Conservation (phyloP, 2,329 filamentous ascomycete species). For the Monilinia laxa region DNA sequence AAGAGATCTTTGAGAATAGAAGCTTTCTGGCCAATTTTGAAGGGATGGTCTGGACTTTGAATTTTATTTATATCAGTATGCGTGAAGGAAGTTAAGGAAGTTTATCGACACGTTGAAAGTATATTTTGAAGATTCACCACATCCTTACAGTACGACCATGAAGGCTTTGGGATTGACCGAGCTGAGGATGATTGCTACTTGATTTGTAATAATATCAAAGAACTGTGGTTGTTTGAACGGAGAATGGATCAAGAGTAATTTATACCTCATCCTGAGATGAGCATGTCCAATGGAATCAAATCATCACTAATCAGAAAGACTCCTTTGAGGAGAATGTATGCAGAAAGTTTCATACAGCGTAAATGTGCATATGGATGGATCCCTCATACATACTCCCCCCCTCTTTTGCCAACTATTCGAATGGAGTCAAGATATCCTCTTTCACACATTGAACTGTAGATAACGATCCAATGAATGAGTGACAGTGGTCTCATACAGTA, state of each 20-base stretch:
- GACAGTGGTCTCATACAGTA: slow-evolving; percentile 14
- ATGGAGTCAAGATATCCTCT: slow-evolving; percentile 15
- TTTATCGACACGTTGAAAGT: not conserved
- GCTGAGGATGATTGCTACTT: not conserved
- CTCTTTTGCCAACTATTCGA: slow-evolving; percentile 11
- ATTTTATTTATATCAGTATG: not conserved
- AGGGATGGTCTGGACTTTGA: not conserved
- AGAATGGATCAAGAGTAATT: not conserved
- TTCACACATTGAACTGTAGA: not conserved
- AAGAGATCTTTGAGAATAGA: not conserved
- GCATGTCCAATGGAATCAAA: not conserved
- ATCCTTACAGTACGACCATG: not conserved
- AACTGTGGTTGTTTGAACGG: no score
- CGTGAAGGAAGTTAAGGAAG: not conserved
- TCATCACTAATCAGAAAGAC: not conserved
- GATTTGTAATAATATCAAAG: not conserved
- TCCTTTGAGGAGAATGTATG: not conserved
- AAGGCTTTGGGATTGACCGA: slow-evolving; percentile 1
- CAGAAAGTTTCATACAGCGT: not conserved
- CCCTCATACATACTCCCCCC: not conserved
- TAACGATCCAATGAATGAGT: slow-evolving; percentile 3
- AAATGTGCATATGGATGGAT: slow-evolving; percentile 6
- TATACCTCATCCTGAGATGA: no score
- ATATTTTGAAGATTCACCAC: not conserved
- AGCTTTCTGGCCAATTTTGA: not conserved